phyloP scores from a whole-genome alignment of 768 basidiomycete species.

The Cystoderma amianthinum region DNA sequence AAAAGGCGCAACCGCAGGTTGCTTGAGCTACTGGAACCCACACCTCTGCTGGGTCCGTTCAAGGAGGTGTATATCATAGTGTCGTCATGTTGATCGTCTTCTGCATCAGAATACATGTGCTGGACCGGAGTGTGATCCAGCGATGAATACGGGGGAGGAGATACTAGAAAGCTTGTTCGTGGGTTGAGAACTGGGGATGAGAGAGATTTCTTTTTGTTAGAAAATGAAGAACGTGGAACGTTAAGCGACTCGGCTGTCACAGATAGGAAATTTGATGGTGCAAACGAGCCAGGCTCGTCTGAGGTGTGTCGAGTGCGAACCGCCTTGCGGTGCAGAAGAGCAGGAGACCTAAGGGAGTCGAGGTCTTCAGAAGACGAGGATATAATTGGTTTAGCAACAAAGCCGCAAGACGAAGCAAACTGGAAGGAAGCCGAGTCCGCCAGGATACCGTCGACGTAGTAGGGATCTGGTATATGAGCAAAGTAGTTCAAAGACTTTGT shows the following conservation, averaged over 20 bases:
- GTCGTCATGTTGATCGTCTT: constrained; percentile 23
- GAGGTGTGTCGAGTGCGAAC: constrained; percentile 8
- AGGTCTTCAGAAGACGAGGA: neutral
- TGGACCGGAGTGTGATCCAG: constrained; percentile 6
- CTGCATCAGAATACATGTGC: constrained; percentile 21
- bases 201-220: constrained; percentile 12
- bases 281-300: constrained; percentile 9
- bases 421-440: neutral
- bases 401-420: neutral
- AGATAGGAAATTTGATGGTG: constrained; percentile 12
- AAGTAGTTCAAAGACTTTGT: neutral
- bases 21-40: constrained; percentile 4
- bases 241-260: constrained; percentile 13
- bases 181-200: constrained; percentile 13
- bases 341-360: neutral
- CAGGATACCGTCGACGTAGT: no score
- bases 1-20: constrained; percentile 25
- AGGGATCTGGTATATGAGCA: neutral
- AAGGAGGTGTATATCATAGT: constrained; percentile 22
- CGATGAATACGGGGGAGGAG: constrained; percentile 8
- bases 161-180: constrained; percentile 7
- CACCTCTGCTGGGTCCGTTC: constrained; percentile 8
- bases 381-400: no score
- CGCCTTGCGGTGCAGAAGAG: constrained; percentile 4
- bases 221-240: constrained; percentile 7